These are phyloP conservation scores for Aureobasidium lini DNA, from an alignment of 2,329 filamentous ascomycete genomes.

Conservation along the genomic window DNA sequence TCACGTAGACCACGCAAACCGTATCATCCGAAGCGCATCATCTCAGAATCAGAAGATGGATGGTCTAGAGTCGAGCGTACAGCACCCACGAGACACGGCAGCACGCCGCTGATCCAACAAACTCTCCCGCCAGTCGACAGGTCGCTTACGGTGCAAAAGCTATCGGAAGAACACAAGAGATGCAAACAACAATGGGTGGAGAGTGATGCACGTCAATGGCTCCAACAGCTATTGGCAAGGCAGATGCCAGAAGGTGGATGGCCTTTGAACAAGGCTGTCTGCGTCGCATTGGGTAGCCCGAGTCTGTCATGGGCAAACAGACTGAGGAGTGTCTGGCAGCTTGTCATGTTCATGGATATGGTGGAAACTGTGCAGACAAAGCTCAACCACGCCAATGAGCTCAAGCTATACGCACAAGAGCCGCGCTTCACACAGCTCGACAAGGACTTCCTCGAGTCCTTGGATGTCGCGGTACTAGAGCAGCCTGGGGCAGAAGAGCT, in stretches of 20 bases:
- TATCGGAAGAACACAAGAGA: conserved; percentile 8
- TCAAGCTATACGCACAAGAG: conserved; percentile 24
- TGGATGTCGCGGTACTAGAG: conserved; percentile 18
- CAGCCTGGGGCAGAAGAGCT: conserved; percentile 5
- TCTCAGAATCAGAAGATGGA: conserved; percentile 8
- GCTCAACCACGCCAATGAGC: neutral
- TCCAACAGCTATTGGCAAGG: conserved; percentile 1
- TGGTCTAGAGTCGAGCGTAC: conserved; percentile 13
- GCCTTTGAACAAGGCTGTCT: conserved; percentile 23
- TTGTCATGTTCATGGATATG: conserved; percentile 25
- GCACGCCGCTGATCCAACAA: neutral
- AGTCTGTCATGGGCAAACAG: conserved; percentile 23
- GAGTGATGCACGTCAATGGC: neutral
- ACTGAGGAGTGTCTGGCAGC: conserved; percentile 26
- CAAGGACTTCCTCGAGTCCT: conserved; percentile 19
- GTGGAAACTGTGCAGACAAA: conserved; percentile 14
- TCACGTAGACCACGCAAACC: conserved; percentile 7
- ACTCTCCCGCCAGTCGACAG: conserved; percentile 8
- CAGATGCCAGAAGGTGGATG: conserved; percentile 18
- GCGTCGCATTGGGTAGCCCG: conserved; percentile 25
- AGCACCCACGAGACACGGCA: neutral
- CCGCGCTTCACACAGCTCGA: conserved; percentile 25
- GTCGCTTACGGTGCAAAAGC: conserved; percentile 12
- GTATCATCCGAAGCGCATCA: neutral
- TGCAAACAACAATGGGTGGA: conserved; percentile 2